Percentiles rank a stretch among this genome's conserved stretches.
phyloP scores from a whole-genome alignment of 331 rosid species.

The Acacia pycnantha region DNA sequence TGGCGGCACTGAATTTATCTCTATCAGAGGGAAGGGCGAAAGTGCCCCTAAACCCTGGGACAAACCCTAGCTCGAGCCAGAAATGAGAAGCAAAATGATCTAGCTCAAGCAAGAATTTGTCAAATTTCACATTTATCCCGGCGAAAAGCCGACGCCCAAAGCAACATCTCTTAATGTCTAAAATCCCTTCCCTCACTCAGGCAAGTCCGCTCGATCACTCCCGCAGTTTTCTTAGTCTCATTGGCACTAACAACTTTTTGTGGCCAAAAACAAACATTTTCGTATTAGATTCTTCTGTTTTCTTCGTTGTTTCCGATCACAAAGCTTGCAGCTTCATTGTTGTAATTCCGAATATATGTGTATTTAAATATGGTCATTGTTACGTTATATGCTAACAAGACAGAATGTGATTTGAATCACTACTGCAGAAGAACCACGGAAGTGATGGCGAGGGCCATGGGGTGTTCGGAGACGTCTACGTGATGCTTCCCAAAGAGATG shows the following conservation, averaged over 20 bases:
- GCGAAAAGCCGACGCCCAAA: neutral
- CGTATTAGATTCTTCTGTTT: neutral
- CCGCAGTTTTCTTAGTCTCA: neutral
- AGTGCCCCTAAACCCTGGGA: neutral
- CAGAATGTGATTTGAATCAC: constrained; percentile 54
- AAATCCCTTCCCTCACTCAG: constrained; percentile 43
- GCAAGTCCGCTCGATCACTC: constrained; percentile 41
- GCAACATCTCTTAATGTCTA: constrained; percentile 42
- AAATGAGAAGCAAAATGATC: neutral
- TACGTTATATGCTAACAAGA: constrained; percentile 17
- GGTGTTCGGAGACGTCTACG: constrained; percentile 50
- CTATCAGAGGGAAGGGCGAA: neutral
- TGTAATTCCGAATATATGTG: neutral
- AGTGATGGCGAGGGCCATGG: constrained; percentile 15
- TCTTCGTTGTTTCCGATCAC: neutral
- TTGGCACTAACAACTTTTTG: neutral
- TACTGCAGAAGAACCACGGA: constrained; percentile 41
- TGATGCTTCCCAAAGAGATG: constrained; percentile 46
- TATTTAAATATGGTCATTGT: neutral
- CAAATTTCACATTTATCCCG: neutral
- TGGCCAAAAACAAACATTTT: neutral
- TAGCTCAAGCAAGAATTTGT: neutral
- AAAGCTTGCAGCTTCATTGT: neutral
- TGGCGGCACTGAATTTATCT: neutral
- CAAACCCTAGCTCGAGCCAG: constrained; percentile 5